A percentile compares a stretch with the other conserved stretches of the same genome.
These are phyloP conservation scores for Sclerotinia nivalis DNA, from an alignment of 2,329 filamentous ascomycete species.

Conservation along the genomic window DNA sequence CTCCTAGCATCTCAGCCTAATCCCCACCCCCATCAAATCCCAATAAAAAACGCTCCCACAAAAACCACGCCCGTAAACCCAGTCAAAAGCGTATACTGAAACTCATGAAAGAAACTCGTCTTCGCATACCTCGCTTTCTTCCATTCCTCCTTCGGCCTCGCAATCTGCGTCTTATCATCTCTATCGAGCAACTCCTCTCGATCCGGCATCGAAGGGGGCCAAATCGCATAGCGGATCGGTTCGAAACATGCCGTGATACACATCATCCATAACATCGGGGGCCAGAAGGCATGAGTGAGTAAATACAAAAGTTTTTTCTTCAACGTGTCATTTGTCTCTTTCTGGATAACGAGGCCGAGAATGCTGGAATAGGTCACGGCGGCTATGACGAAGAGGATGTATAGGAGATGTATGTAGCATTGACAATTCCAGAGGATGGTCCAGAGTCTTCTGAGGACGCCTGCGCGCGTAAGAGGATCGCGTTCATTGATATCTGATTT, in stretches of 20 bases:
- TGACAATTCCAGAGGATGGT: constrained; percentile 58
- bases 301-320: constrained; percentile 46
- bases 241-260: constrained; percentile 44
- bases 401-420: constrained; percentile 52
- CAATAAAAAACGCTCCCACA: constrained; percentile 30
- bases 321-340: constrained; percentile 49
- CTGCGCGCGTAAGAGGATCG: constrained; percentile 51
- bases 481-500: constrained; percentile 59
- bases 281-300: constrained; percentile 63
- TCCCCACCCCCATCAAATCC: neutral
- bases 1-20: no score
- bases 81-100: constrained; percentile 55
- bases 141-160: constrained; percentile 50
- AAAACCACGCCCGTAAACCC: constrained; percentile 53
- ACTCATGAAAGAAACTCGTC: constrained; percentile 57
- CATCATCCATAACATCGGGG: constrained; percentile 54
- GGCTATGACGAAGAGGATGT: constrained; percentile 47
- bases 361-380: constrained; percentile 47
- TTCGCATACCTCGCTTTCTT: constrained; percentile 57
- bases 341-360: constrained; percentile 43
- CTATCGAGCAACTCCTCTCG: constrained; percentile 57
- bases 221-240: constrained; percentile 61
- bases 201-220: constrained; percentile 58
- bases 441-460: constrained; percentile 55
- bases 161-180: constrained; percentile 56